Evolutionary conservation across 225 moss, liverwort and hornwort species (phyloP), one percentile per base, ranked within the genome.

Genomic region (Neckera pumila): DNA sequence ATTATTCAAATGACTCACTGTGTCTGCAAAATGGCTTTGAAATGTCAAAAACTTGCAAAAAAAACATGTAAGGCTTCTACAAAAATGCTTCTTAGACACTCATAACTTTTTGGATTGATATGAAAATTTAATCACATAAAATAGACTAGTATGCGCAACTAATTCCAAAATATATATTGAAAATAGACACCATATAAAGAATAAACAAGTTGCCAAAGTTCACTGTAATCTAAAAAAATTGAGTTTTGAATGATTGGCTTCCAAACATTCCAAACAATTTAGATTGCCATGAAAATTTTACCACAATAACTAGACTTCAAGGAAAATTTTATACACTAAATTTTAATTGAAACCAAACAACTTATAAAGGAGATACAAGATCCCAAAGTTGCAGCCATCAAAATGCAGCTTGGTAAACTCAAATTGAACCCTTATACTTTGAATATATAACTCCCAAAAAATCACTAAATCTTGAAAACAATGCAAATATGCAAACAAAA

Each of bases 391-490:
- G 14, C 1, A 42, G 1, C 1, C 15, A 14, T 71, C 42, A 26
- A 71, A 14, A 26, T 70, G 4, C 14, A 42, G 3, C 40, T 70
- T 42, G 15, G 15, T 40, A 2, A 71, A 42, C 2, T 40, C 15
- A 40, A 42, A 40, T 71, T 42, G 15, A 71, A 42, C 2, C 1
- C 1, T 0, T 8, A 0, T 25, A 26, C 26, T 71, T 71, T 1
- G 5, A 71, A 71, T n/a, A n/a, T n/a, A n/a, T 42, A 8, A 42
- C 8, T 71, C 1, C 8, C 25, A 12, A 42, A 14, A 42, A 15
- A 26, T 40, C 1, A 26, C 0, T 42, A 8, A 3, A 15, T 40
- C 2, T 40, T 42, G n/a, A n/a, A n/a, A n/a, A n/a, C n/a, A n/a
- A n/a, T n/a, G n/a, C n/a, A n/a, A n/a, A n/a, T n/a, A n/a, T n/a